These are phyloP conservation scores for Lentinula boryana DNA, from an alignment of 768 basidiomycete species.

Conservation along the genomic window DNA sequence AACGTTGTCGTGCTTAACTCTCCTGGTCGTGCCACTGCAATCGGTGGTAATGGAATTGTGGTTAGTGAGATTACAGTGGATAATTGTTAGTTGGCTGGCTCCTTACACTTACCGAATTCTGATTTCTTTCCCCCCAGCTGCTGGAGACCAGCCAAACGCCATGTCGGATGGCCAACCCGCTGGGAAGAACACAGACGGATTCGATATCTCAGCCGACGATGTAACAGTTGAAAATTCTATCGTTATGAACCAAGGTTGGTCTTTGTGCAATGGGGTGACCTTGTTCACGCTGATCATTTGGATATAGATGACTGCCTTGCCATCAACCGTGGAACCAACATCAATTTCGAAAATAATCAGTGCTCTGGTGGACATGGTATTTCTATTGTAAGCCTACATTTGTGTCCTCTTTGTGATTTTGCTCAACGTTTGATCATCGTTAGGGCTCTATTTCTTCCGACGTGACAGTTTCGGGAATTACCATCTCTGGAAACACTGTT, in stretches of 20 bases:
- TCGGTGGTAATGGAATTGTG: background rate
- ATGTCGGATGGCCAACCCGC: slow-evolving; percentile 3
- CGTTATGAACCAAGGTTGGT: background rate
- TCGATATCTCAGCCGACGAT: slow-evolving; percentile 20
- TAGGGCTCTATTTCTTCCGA: slow-evolving; percentile 3
- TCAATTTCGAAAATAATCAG: slow-evolving; percentile 4
- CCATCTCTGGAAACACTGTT: slow-evolving; percentile 4
- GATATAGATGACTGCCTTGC: slow-evolving; percentile 6
- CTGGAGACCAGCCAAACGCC: slow-evolving; percentile 3
- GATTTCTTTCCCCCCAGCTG: background rate
- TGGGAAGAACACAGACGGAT: slow-evolving; percentile 7
- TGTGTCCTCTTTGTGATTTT: background rate
- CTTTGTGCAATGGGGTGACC: background rate
- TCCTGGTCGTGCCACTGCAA: slow-evolving; percentile 11
- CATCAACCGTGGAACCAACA: slow-evolving; percentile 2
- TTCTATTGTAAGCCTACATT: background rate
- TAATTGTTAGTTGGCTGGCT: background rate
- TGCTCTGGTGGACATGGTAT: slow-evolving; percentile 8
- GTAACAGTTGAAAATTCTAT: slow-evolving; percentile 3
- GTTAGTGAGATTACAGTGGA: slow-evolving; percentile 4
- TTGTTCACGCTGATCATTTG: background rate
- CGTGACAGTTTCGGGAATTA: background rate
- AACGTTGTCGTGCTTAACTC: slow-evolving; percentile 12
- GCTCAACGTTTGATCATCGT: background rate
- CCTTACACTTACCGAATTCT: background rate